These are phyloP conservation scores for Candida yuanshanica DNA, from an alignment of 805 yeast species.

Conservation along the genomic window DNA sequence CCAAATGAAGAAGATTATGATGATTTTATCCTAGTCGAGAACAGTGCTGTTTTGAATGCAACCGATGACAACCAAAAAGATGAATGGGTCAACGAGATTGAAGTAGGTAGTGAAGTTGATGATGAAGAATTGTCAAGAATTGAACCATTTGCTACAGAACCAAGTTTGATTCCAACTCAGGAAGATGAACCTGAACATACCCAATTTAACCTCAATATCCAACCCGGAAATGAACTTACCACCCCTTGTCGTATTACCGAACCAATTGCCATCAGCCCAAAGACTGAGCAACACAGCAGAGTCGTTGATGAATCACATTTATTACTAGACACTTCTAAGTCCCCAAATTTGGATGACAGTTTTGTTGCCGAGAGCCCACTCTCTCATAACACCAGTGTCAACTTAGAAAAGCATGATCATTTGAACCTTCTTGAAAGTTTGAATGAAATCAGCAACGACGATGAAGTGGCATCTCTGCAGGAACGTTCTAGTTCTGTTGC, in stretches of 20 bases:
- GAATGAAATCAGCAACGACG: slow-evolving; percentile 5
- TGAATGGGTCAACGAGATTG: slow-evolving; percentile 16
- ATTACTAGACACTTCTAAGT: slow-evolving; percentile 15
- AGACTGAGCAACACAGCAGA: slow-evolving; percentile 24
- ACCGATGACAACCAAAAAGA: background rate
- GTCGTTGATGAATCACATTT: slow-evolving; percentile 15
- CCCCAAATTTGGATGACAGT: slow-evolving; percentile 18
- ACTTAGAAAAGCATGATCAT: slow-evolving; percentile 4
- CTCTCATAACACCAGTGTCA: slow-evolving; percentile 7
- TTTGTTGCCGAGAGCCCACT: slow-evolving; percentile 16
- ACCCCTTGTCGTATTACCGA: slow-evolving; percentile 28
- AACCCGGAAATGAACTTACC: background rate
- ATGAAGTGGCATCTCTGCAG: slow-evolving; percentile 9
- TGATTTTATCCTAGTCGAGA: slow-evolving; percentile 3
- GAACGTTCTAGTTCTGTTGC: slow-evolving; percentile 2
- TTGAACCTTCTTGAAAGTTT: slow-evolving; percentile 10
- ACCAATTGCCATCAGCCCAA: slow-evolving; percentile 26
- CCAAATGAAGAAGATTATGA: slow-evolving; percentile 3
- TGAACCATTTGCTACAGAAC: slow-evolving; percentile 10
- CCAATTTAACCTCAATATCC: background rate
- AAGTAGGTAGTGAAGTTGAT: slow-evolving; percentile 17
- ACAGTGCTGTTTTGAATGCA: no score
- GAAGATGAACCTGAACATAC: no score
- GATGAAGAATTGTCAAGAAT: slow-evolving; percentile 26
- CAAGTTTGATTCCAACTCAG: slow-evolving; percentile 9